Evolutionary conservation across 768 basidiomycete species (phyloP), one percentile per base, ranked within the genome.

Genomic region (Naganishia friedmannii): DNA sequence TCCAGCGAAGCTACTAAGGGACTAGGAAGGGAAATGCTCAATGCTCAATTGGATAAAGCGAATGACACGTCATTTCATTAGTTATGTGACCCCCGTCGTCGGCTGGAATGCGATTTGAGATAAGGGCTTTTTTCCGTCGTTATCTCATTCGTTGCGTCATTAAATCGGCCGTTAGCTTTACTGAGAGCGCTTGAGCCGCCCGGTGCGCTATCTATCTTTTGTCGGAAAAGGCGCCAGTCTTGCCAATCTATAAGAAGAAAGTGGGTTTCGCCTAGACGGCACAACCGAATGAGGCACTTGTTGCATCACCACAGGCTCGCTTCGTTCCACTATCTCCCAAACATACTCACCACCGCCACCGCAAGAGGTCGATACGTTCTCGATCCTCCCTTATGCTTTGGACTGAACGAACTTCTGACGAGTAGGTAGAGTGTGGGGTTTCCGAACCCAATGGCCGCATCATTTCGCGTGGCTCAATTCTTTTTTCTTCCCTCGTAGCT

Each of bases 331-430:
- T 28, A 29, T 34, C 42, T 31, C 23, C 31, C 32, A 4, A 29
- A n/a, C n/a, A n/a, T n/a, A n/a, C n/a, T n/a, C n/a, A n/a, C n/a
- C 29, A 31, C 17, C 19, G 9, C 9, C 15, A 55, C 32, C 23
- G 54, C 32, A 21, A 34, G 60, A 63, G 60, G 60, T 63, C 60
- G 60, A 63, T 26, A 46, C 39, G 13, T 29, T 26, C 60, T 63
- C 60, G 60, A 45, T 63, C 60, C 60, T 63, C 60, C 57, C 60
- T 63, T 63, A 78, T 80, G 77, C 74, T 80, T 65, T 80, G 77
- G 77, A 70, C 73, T 39, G 74, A 78, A 76, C 74, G 79, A 58
- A 75, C 73, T 66, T 80, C 79, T 73, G 79, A 80, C 79, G 79
- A 80, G 78, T 80, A 67, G 74, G 78, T 80, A 67, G 74, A 76